These are phyloP conservation scores for Pichia gijzeniarum DNA, from an alignment of 805 yeast species.

Conservation along the genomic window DNA sequence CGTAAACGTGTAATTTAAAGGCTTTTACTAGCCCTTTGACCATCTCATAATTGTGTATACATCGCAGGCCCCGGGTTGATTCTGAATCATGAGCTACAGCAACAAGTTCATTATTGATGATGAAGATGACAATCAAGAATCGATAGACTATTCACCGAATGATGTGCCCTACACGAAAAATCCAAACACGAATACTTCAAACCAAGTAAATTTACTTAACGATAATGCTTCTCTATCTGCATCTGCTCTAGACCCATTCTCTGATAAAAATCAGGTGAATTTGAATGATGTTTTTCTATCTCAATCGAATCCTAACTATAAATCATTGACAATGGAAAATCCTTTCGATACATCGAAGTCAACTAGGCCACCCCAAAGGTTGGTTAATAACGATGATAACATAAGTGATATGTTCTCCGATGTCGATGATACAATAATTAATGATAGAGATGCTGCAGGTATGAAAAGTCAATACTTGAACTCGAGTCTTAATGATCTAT, in stretches of 20 bases:
- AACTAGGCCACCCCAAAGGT: background rate
- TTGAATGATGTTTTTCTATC: slow-evolving; percentile 1
- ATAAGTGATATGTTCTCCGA: slow-evolving; percentile 12
- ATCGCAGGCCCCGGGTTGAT: background rate
- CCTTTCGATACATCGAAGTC: slow-evolving; percentile 4
- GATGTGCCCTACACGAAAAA: slow-evolving; percentile 3
- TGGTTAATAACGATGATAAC: background rate
- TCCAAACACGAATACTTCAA: background rate
- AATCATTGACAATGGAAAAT: slow-evolving; percentile 3
- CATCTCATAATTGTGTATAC: too few relatives aligned
- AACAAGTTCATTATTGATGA: slow-evolving; percentile 13
- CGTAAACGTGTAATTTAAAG: too few relatives aligned
- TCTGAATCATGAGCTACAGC: slow-evolving; percentile 9
- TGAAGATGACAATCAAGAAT: slow-evolving; percentile 15
- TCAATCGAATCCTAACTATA: background rate
- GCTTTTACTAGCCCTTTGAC: too few relatives aligned
- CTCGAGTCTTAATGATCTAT: slow-evolving; percentile 8
- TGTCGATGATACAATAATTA: slow-evolving; percentile 11
- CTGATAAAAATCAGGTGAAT: slow-evolving; percentile 9
- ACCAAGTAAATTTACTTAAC: background rate
- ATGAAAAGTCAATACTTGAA: background rate
- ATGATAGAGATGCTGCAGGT: slow-evolving; percentile 5
- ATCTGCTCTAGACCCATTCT: slow-evolving; percentile 13
- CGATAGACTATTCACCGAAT: slow-evolving; percentile 18
- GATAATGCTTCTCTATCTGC: background rate